phyloP scores from a whole-genome alignment of 169 alveolate genomes.

The Plasmodium gonderi region DNA sequence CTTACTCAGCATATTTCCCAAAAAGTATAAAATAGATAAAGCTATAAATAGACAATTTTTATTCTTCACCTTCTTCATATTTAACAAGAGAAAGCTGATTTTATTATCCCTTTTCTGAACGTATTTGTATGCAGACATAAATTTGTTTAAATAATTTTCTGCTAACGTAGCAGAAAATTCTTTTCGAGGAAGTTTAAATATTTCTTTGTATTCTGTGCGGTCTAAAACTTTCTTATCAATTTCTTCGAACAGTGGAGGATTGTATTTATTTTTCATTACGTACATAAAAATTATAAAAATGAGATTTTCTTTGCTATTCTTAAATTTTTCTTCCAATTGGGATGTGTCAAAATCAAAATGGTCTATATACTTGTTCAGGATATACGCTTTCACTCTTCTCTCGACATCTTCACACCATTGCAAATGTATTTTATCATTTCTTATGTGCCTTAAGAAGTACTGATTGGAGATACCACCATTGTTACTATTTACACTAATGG shows the following conservation, averaged over 20 bases:
- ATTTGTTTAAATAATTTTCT: slow-evolving; percentile 29
- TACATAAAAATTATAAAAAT: slow-evolving; percentile 41
- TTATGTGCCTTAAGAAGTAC: slow-evolving; percentile 1
- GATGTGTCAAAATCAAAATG: slow-evolving; percentile 3
- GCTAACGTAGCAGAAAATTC: slow-evolving; percentile 6
- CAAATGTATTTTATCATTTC: slow-evolving; percentile 24
- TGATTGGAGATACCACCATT: not conserved
- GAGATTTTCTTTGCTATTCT: slow-evolving; percentile 15
- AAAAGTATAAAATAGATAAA: slow-evolving; percentile 33
- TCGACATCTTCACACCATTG: slow-evolving; percentile 7
- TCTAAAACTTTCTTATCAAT: not conserved
- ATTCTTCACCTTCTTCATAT: slow-evolving; percentile 31
- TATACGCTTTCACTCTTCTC: not conserved
- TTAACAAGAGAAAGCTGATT: slow-evolving; percentile 50
- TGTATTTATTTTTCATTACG: slow-evolving; percentile 28
- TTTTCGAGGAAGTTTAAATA: not conserved
- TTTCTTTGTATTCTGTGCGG: slow-evolving; percentile 8
- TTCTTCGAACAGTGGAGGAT: not conserved
- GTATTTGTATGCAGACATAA: slow-evolving; percentile 34
- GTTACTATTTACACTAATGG: no score
- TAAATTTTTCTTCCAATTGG: not conserved
- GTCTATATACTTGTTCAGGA: slow-evolving; percentile 1
- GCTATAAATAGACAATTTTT: slow-evolving; percentile 51
- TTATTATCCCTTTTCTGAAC: not conserved
- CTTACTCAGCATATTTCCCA: slow-evolving; percentile 9